Evolutionary conservation across 139 green algal species (phyloP), one percentile per base, ranked within the genome.

Genomic region (Chlamydomonas asymmetrica): DNA sequence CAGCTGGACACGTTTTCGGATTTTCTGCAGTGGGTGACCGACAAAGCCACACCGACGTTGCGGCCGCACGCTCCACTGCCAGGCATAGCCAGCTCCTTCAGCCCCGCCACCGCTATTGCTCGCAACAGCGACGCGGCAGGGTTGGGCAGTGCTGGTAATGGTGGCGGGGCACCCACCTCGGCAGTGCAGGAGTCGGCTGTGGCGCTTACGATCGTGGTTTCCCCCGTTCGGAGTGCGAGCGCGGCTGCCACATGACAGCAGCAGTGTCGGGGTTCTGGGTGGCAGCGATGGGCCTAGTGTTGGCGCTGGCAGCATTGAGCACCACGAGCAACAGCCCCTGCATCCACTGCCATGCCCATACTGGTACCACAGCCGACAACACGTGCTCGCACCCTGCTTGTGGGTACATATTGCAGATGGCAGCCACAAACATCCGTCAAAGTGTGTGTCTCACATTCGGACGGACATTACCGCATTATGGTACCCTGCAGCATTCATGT

Each of bases 1-100:
- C 71, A 78, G 34, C 23, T 69, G 25, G 71, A 78, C 32, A 71
- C 71, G 18, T 68, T 69, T 27, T 32, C 39, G 8, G 60, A 78
- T 43, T 60, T 78, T 41, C 41, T 78, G 9, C 18, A 41, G 13
- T 63, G 61, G 71, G 60, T 76, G 52, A 35, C 48, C 34, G 38
- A 49, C 52, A 27, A 23, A 61, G 31, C 9, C 25, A 5, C 52
- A 7, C 8, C 52, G 52, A 5, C 52, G 52, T 27, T 27, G 52
- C 52, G 25, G 52, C 52, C 52, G 52, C 52, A 23, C 6, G 52
- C 8, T 23, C 52, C 52, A 27, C 8, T 27, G 52, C 52, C 52
- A n/a, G 52, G 31, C 52, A 27, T 27, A 27, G 9, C 16, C 52
- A 35, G 52, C 52, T 56, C 20, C 29, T 27, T 27, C 20, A 32